Evolutionary conservation across 768 basidiomycete genomes (phyloP).

Genomic region (Suillus subluteus): DNA sequence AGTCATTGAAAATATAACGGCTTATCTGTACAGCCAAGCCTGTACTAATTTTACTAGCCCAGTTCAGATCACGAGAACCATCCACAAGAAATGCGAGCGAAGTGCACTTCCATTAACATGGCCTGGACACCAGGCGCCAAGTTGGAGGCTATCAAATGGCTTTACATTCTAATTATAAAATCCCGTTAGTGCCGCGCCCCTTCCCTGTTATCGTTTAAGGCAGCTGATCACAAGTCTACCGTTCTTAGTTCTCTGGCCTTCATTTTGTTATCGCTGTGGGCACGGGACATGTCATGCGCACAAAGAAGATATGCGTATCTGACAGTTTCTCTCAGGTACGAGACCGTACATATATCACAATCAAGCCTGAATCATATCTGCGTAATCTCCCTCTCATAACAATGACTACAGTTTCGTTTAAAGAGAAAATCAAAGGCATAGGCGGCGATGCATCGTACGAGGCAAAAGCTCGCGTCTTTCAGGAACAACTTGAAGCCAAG

Average conservation of each 20-base stretch:
- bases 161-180: background rate
- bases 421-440: conserved; percentile 25
- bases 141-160: background rate
- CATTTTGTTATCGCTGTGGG: background rate
- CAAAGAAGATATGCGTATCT: background rate
- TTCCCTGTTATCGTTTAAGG: no score
- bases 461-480: conserved; percentile 22
- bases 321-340: background rate
- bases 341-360: background rate
- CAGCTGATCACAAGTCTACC: background rate
- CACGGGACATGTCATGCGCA: conserved; percentile 5
- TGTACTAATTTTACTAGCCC: background rate
- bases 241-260: conserved; percentile 2
- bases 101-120: background rate
- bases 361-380: background rate
- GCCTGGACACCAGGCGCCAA: background rate
- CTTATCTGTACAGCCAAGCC: background rate
- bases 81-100: background rate
- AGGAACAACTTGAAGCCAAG: conserved; percentile 25
- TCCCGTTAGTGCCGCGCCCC: background rate
- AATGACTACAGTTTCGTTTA: conserved; percentile 20
- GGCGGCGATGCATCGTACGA: conserved; percentile 26
- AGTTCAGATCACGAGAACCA: background rate
- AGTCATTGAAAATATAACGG: background rate
- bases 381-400: background rate